Conservation (phyloP, 306 rosid genomes). For the cucumber (Cucumis sativus) region DNA sequence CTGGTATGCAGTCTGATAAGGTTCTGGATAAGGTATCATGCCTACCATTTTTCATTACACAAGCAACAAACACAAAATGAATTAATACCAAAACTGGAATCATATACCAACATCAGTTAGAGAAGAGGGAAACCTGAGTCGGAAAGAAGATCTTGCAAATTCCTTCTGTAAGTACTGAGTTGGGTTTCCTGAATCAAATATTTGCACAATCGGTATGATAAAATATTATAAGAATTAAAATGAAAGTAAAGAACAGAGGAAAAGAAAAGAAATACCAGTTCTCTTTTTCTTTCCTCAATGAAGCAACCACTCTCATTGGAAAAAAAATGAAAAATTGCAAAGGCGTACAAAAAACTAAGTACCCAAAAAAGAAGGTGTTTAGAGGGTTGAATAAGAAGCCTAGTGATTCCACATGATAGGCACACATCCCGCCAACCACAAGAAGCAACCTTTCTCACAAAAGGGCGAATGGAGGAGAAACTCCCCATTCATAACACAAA, state of each 20-base stretch:
- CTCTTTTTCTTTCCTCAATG: too few species aligned
- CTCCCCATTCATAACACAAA: too few species aligned
- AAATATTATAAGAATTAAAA: conserved; percentile 5
- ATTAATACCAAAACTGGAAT: neutral
- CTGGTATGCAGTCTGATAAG: conserved; percentile 90
- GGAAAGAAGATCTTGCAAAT: conserved; percentile 86
- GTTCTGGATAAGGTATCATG: conserved; percentile 94
- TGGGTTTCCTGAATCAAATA: conserved; percentile 77
- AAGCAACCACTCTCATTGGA: too few species aligned
- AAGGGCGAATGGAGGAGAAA: too few species aligned
- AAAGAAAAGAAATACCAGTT: neutral
- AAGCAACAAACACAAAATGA: conserved; percentile 21
- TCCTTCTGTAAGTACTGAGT: conserved; percentile 69
- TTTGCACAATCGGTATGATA: conserved; percentile 15
- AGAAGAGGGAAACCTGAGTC: conserved; percentile 67
- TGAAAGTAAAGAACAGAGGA: neutral
- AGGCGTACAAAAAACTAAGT: too few species aligned
- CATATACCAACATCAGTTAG: conserved; percentile 5
- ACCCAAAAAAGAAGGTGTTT: too few species aligned
- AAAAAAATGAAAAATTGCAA: too few species aligned
- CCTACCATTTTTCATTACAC: conserved; percentile 40
- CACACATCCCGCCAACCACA: too few species aligned
- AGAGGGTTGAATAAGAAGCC: too few species aligned
- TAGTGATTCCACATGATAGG: too few species aligned
- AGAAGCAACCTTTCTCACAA: too few species aligned